Conservation (phyloP, 2,329 filamentous ascomycete genomes). For the Trichophyton simii region DNA sequence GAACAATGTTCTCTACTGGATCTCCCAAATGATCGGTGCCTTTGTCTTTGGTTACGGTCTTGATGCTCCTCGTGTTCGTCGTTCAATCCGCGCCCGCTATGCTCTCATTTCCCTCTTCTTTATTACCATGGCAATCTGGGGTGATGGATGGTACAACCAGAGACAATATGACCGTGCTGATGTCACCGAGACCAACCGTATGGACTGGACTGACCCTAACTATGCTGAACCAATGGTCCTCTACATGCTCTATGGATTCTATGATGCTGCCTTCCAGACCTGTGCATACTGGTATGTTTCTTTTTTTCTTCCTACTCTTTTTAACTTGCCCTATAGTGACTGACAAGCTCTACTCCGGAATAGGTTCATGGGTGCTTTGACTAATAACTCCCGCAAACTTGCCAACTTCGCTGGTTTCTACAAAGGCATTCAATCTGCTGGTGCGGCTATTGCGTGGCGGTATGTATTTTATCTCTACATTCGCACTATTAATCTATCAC, state of each 20-base stretch:
- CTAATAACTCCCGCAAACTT: slow-evolving; percentile 81
- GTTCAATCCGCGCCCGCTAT: slow-evolving; percentile 54
- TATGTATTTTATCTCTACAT: slow-evolving; percentile 17
- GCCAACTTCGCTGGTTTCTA: slow-evolving; percentile 88
- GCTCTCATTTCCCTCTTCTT: slow-evolving; percentile 50
- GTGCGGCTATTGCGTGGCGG: slow-evolving; percentile 49
- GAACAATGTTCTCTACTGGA: slow-evolving; percentile 69
- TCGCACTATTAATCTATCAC: background rate
- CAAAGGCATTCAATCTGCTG: slow-evolving; percentile 78
- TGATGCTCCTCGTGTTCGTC: slow-evolving; percentile 48
- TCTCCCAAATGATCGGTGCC: slow-evolving; percentile 65
- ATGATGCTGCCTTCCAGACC: slow-evolving; percentile 82
- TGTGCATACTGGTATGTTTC: slow-evolving; percentile 66
- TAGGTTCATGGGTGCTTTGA: slow-evolving; percentile 83
- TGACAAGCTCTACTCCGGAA: background rate
- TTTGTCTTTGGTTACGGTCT: slow-evolving; percentile 59
- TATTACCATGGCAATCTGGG: slow-evolving; percentile 69
- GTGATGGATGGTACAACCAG: slow-evolving; percentile 72
- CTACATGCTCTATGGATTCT: slow-evolving; percentile 83
- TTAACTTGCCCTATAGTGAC: background rate
- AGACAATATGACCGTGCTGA: slow-evolving; percentile 43
- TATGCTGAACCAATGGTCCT: slow-evolving; percentile 74
- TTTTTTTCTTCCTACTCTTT: background rate
- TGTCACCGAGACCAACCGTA: slow-evolving; percentile 13
- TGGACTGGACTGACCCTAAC: slow-evolving; percentile 36